These are phyloP conservation scores for Mimosa pudica DNA, from an alignment of 306 rosid species.

Conservation along the genomic window DNA sequence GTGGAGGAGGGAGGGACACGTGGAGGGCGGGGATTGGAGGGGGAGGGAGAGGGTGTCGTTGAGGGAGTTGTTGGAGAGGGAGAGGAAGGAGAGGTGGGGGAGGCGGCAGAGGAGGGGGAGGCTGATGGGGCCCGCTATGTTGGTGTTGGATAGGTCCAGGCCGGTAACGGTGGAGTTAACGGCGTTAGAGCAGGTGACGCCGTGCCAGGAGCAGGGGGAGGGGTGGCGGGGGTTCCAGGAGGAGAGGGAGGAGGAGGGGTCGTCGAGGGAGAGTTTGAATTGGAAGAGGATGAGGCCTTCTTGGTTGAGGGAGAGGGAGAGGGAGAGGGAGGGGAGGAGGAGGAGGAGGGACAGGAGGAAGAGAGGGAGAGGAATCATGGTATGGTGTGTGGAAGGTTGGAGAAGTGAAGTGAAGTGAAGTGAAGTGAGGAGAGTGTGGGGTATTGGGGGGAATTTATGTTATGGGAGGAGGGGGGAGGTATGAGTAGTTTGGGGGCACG, in stretches of 20 bases:
- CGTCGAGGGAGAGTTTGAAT: constrained; percentile 59
- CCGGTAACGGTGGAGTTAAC: constrained; percentile 40
- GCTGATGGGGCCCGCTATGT: constrained; percentile 65
- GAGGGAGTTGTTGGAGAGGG: constrained; percentile 78
- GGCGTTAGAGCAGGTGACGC: constrained; percentile 49
- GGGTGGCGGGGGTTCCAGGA: constrained; percentile 60
- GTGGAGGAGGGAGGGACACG: constrained; percentile 53
- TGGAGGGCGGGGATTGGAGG: constrained; percentile 44
- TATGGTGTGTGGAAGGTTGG: too few relatives aligned
- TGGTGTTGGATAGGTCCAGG: constrained; percentile 63
- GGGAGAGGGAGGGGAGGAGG: background rate
- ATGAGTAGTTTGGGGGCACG: constrained; percentile 35
- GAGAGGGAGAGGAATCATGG: constrained; percentile 15
- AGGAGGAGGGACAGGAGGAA: background rate
- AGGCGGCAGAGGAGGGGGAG: constrained; percentile 64
- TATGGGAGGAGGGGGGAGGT: background rate
- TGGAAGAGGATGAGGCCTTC: constrained; percentile 68
- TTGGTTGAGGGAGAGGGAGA: constrained; percentile 50
- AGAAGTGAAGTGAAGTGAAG: too few relatives aligned
- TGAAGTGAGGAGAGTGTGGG: background rate
- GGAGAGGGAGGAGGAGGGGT: constrained; percentile 53
- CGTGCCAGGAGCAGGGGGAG: constrained; percentile 76
- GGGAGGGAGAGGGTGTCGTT: constrained; percentile 58
- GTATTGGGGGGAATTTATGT: constrained; percentile 18
- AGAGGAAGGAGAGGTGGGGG: constrained; percentile 51